Evolutionary conservation across 2,329 filamentous ascomycete species (phyloP).

Genomic region (Rhynchosporium agropyri): DNA sequence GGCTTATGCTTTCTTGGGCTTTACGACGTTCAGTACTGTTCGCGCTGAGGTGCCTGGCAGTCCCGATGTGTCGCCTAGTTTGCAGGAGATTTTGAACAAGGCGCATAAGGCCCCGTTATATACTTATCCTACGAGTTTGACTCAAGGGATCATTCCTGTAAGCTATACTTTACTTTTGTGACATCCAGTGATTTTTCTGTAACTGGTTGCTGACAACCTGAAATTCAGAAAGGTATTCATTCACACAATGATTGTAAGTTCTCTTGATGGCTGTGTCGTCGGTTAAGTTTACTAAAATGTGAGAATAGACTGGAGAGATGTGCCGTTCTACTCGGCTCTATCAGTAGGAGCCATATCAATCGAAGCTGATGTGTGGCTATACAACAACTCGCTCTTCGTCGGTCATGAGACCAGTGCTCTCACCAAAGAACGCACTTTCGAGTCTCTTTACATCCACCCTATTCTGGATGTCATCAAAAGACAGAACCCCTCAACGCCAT

Average conservation of each 20-base stretch:
- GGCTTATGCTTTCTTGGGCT: slow-evolving; percentile 21
- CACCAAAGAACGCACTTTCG: slow-evolving; percentile 34
- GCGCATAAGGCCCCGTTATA: slow-evolving; percentile 56
- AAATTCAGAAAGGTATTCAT: slow-evolving; percentile 52
- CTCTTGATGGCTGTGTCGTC: slow-evolving; percentile 43
- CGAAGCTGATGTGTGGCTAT: slow-evolving; percentile 41
- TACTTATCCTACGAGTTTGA: slow-evolving; percentile 63
- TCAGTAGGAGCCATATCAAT: slow-evolving; percentile 35
- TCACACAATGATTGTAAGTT: slow-evolving; percentile 63
- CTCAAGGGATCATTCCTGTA: slow-evolving; percentile 60
- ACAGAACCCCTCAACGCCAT: slow-evolving; percentile 44
- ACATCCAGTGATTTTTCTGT: not conserved
- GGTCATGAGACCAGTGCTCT: slow-evolving; percentile 38
- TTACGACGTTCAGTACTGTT: slow-evolving; percentile 6
- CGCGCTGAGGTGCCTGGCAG: slow-evolving; percentile 13
- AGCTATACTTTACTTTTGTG: slow-evolving; percentile 30
- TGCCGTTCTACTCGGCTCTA: slow-evolving; percentile 39
- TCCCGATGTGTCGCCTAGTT: slow-evolving; percentile 47
- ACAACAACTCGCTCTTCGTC: slow-evolving; percentile 36
- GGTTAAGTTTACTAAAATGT: slow-evolving; percentile 45
- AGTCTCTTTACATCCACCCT: slow-evolving; percentile 38
- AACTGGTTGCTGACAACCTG: not conserved
- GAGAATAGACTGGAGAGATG: slow-evolving; percentile 49
- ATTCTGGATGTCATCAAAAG: slow-evolving; percentile 36
- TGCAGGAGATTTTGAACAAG: slow-evolving; percentile 59